Base-by-base conservation (phyloP, 2,329 filamentous ascomycete species). In the Colletotrichum melonis region DNA sequence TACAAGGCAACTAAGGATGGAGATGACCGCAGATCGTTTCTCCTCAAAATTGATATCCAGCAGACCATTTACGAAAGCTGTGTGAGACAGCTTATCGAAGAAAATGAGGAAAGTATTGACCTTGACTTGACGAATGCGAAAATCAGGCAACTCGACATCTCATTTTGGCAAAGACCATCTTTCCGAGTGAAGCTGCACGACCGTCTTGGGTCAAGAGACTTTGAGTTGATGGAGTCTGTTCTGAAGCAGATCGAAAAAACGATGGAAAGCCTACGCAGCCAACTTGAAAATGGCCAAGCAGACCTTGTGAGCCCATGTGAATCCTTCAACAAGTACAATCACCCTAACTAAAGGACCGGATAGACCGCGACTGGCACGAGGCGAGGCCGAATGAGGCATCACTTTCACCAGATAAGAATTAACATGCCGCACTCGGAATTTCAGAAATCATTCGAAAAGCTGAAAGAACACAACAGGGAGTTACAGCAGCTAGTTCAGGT, bases 1-100 rank as follows among this genome's bases (percentile, higher is more conserved):
- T 69, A 69, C 58, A 54, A 38, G 32, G 52, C 46, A 19, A 24
- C 57, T n/a, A 62, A 42, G 52, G 38, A 28, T 24, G 66, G 57
- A 7, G 42, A 63, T n/a, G 42, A 49, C 8, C 22, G 52, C 5
- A 11, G 19, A 12, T 22, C 22, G 12, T 42, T 67, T 16, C 12
- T 30, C 1, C 26, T 28, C 11, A 5, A 62, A 3, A n/a, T 69
- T 19, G 35, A 22, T 8, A 26, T 69, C 4, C 49, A 60, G 19
- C 42, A 63, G 28, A 52, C 8, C 3, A 38, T 69, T 12, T 69
- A 62, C 66, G 62, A 38, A 24, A 14, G 28, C n/a, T 63, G n/a
- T 7, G 24, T 69, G 11, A 54, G 58, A 19, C 28, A 24, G n/a
- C 57, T 69, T 4, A 28, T 69, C 38, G 46, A 38, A 16, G 38